These are phyloP conservation scores for Termitomyces sp. DNA, from an alignment of 768 basidiomycete species.

Conservation along the genomic window DNA sequence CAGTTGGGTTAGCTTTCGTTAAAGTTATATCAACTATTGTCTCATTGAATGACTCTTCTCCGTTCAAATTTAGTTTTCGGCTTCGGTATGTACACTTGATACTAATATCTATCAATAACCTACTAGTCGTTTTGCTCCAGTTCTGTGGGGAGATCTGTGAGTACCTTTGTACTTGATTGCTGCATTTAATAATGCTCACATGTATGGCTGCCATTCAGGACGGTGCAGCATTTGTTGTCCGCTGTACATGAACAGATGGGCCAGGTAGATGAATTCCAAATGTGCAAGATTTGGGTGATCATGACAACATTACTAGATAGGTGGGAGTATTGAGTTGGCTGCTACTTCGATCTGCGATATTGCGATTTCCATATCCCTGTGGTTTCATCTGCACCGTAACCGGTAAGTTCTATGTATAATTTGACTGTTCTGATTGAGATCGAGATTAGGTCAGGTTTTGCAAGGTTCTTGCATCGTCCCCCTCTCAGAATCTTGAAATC, in stretches of 20 bases:
- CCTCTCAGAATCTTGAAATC: too few species aligned
- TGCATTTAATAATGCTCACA: neutral
- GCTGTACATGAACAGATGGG: constrained; percentile 12
- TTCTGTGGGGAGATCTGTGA: constrained; percentile 12
- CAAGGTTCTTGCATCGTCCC: neutral
- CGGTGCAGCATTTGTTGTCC: constrained; percentile 1
- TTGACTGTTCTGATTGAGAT: neutral
- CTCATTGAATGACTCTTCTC: neutral
- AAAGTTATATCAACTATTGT: neutral
- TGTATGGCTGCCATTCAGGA: neutral
- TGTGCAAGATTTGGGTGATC: neutral
- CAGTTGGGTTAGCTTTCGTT: constrained; percentile 1
- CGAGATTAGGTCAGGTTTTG: constrained; percentile 5
- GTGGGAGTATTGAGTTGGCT: constrained; percentile 12
- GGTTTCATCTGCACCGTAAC: constrained; percentile 9
- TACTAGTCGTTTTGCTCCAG: neutral
- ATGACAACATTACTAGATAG: neutral
- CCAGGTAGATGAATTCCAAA: neutral
- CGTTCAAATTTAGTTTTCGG: constrained; percentile 1
- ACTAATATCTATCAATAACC: neutral
- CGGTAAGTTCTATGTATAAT: neutral
- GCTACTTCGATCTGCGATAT: constrained; percentile 13
- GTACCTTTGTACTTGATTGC: neutral
- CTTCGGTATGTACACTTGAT: constrained; percentile 3
- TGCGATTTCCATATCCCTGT: constrained; percentile 10